phyloP scores from a whole-genome alignment of 768 basidiomycete genomes.

The Naganishia vaughanmartiniae region DNA sequence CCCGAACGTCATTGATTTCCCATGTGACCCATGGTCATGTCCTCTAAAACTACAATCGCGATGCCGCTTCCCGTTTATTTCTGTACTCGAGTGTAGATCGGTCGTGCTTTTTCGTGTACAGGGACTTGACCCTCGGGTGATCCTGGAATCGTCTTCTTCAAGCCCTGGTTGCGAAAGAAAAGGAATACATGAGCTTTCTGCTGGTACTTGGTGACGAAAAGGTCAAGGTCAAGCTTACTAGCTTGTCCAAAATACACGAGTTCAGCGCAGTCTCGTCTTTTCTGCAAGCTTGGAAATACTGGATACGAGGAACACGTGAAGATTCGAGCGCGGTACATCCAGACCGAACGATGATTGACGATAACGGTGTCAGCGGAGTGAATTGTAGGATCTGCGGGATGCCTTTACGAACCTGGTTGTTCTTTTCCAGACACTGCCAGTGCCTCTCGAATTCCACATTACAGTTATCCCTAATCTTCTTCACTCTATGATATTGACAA shows the following conservation, averaged over 20 bases:
- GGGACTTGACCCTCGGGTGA: conserved; percentile 74
- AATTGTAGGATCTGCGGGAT: no score
- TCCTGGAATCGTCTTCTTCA: conserved; percentile 87
- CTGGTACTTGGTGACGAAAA: neutral
- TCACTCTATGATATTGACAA: conserved; percentile 61
- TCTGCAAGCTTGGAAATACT: conserved; percentile 89
- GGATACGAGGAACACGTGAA: conserved; percentile 19
- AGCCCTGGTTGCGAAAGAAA: conserved; percentile 60
- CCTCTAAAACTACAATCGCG: conserved; percentile 21
- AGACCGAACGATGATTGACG: neutral
- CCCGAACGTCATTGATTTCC: conserved; percentile 8
- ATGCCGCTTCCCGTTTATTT: conserved; percentile 58
- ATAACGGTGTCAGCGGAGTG: no score
- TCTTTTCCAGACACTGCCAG: conserved; percentile 88
- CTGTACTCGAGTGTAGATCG: conserved; percentile 78
- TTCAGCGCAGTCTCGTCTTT: conserved; percentile 83
- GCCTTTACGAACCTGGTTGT: conserved; percentile 78
- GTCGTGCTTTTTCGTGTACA: conserved; percentile 83
- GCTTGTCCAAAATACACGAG: conserved; percentile 91
- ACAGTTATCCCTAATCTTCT: conserved; percentile 90
- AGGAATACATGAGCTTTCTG: neutral
- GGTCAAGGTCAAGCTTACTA: conserved; percentile 61
- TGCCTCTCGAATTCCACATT: conserved; percentile 79
- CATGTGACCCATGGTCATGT: conserved; percentile 1
- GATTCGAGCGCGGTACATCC: conserved; percentile 8